These are phyloP conservation scores for Fusarium sp. DNA, from an alignment of 2,329 filamentous ascomycete species.

Conservation along the genomic window DNA sequence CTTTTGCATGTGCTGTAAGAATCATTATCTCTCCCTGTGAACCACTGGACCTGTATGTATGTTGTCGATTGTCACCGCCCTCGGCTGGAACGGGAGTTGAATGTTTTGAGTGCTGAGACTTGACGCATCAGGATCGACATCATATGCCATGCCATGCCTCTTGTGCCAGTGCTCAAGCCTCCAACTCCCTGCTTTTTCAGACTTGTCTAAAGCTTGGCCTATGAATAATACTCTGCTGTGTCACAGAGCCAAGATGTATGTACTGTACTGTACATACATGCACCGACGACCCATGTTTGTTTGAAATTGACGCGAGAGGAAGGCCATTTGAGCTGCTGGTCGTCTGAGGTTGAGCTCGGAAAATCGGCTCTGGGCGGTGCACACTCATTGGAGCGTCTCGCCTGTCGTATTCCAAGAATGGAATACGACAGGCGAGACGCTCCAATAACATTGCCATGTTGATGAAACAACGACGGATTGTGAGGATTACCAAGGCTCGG, in stretches of 20 bases:
- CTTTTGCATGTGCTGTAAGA: background rate
- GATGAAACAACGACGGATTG: background rate
- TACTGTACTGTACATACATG: background rate
- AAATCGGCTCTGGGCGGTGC: constrained; percentile 26
- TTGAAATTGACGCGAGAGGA: constrained; percentile 4
- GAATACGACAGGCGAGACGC: constrained; percentile 13
- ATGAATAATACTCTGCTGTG: constrained; percentile 16
- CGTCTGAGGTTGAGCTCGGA: constrained; percentile 21
- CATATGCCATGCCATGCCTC: background rate
- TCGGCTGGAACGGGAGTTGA: constrained; percentile 14
- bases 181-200: constrained; percentile 27
- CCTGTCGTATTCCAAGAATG: too few species aligned
- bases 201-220: constrained; percentile 28
- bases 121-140: constrained; percentile 29
- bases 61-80: constrained; percentile 19
- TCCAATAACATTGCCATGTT: constrained; percentile 2
- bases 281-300: constrained; percentile 22
- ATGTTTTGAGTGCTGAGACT: constrained; percentile 2
- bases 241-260: constrained; percentile 15
- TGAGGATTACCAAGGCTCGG: background rate
- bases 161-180: constrained; percentile 3
- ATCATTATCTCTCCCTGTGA: background rate
- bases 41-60: background rate
- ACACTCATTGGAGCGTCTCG: too few species aligned
- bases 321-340: constrained; percentile 4